These are phyloP conservation scores for Globomyces pollinis-pini DNA, from an alignment of 192 early-diverging fungal genomes.

Conservation along the genomic window DNA sequence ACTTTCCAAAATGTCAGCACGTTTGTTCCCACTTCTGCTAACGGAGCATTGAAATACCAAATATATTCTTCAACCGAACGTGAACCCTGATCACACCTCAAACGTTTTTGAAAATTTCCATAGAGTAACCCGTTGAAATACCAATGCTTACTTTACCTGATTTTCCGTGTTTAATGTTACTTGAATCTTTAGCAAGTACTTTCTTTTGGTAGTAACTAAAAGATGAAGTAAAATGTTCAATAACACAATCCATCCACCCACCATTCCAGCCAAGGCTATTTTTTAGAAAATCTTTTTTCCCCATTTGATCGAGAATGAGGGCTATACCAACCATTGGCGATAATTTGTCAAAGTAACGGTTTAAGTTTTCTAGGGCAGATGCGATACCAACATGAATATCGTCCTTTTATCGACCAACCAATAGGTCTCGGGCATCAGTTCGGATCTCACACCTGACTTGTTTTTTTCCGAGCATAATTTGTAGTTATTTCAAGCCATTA, in stretches of 20 bases:
- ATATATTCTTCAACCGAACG: neutral
- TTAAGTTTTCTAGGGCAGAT: neutral
- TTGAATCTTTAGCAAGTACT: neutral
- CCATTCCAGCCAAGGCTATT: neutral
- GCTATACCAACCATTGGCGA: slow-evolving; percentile 8
- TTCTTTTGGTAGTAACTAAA: neutral
- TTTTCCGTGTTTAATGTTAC: neutral
- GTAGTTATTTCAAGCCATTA: no score
- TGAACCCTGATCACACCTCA: neutral
- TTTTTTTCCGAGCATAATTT: no score
- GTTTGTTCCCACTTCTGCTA: neutral
- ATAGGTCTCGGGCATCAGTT: no score
- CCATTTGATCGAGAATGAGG: neutral
- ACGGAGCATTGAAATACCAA: slow-evolving; percentile 1
- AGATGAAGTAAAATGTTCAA: neutral
- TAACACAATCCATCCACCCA: neutral
- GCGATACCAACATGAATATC: slow-evolving; percentile 5
- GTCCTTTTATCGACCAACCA: no score
- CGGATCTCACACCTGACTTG: no score
- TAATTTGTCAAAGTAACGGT: slow-evolving; percentile 3
- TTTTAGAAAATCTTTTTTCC: neutral
- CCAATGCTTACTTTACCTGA: neutral
- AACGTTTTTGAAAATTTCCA: neutral
- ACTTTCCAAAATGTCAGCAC: neutral
- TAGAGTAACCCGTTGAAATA: no score